A percentile compares a stretch with the other conserved stretches of the same genome.
Evolutionary conservation across 257 asterid genomes (phyloP).

Genomic region (Solanum megistacrolobum): DNA sequence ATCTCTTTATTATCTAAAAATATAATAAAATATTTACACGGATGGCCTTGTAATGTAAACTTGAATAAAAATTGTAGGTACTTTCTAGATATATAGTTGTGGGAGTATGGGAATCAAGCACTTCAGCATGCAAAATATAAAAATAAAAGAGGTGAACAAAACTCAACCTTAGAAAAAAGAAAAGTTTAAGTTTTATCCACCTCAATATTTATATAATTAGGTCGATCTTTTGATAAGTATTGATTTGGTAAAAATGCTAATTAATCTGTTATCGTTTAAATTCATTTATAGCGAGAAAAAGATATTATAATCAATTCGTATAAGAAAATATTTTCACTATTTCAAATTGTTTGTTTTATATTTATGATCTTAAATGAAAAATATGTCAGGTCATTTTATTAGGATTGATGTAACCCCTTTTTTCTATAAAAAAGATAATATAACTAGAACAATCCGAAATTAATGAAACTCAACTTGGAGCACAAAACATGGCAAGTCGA

Average conservation of each 20-base stretch:
- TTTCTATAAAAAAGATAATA: background rate
- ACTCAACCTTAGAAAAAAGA: background rate
- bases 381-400: background rate
- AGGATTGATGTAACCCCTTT: background rate
- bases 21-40: background rate
- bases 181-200: background rate
- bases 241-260: background rate
- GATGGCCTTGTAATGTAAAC: background rate
- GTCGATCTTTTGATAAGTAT: background rate
- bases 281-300: background rate
- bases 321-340: background rate
- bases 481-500: background rate
- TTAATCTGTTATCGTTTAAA: background rate
- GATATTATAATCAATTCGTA: background rate
- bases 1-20: background rate
- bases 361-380: too few species aligned
- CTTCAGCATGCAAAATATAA: background rate
- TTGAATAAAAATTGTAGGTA: background rate
- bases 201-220: background rate
- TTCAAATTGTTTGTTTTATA: too few species aligned
- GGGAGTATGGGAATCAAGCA: background rate
- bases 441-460: background rate
- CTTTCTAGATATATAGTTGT: background rate
- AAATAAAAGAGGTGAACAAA: background rate
- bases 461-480: background rate